Evolutionary conservation across 1,139 yeast species (phyloP).

Genomic region (Diutina sp.): DNA sequence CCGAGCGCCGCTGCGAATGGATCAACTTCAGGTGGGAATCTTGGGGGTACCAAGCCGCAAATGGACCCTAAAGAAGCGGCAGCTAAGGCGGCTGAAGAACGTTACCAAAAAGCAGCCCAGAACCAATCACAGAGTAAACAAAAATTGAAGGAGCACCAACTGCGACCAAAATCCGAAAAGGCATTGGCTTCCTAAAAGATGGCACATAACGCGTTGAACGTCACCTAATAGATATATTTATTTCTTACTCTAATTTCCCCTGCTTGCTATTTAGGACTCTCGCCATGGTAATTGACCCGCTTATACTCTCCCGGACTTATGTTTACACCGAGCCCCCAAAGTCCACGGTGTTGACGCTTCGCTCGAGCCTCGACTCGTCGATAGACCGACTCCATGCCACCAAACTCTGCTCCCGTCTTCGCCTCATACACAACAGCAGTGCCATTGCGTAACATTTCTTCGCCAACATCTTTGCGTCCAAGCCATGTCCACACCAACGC

Average conservation of each 20-base stretch:
- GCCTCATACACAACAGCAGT: constrained; percentile 84
- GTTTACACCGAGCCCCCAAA: constrained; percentile 41
- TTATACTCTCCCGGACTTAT: background rate
- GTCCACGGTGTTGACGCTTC: constrained; percentile 42
- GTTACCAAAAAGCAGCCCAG: background rate
- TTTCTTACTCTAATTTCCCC: background rate
- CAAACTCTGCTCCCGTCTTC: constrained; percentile 72
- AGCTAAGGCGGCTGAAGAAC: background rate
- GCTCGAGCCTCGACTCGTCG: constrained; percentile 48
- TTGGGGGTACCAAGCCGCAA: background rate
- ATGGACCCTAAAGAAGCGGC: background rate
- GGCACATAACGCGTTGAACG: background rate
- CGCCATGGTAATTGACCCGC: background rate
- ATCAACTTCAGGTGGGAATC: background rate
- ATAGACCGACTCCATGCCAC: constrained; percentile 55
- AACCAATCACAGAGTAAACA: background rate
- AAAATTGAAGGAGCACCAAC: background rate
- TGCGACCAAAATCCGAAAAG: background rate
- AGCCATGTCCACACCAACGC: constrained; percentile 65
- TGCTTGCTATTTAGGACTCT: background rate
- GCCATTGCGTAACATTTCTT: constrained; percentile 76
- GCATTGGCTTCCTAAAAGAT: background rate
- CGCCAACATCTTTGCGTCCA: constrained; percentile 69
- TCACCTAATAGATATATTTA: too few relatives aligned
- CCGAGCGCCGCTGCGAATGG: background rate